Evolutionary conservation across 1,139 yeast genomes (phyloP), one percentile per base, ranked within the genome.

Genomic region (Taphrina confusa): DNA sequence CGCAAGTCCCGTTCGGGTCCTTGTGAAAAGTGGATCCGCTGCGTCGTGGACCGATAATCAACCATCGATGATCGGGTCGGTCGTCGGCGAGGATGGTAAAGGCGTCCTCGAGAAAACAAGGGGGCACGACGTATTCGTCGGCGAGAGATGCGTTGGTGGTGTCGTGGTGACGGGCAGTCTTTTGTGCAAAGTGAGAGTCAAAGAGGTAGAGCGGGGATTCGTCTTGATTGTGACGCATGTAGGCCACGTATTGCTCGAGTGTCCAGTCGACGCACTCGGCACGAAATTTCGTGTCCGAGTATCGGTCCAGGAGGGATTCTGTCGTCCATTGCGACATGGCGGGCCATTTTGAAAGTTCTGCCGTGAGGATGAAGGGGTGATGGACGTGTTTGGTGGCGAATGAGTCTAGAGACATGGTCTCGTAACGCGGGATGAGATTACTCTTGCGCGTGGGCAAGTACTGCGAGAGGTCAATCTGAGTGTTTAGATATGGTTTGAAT

Each of bases 21-120:
- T 90, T 89, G 71, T 90, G 97, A 72, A 89, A 90, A 0, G 95
- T 86, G 0, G 95, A 87, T 0, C 96, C 97, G 16, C 90, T 83
- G 55, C 95, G 73, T 25, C 75, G 76, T 0, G 95, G 89, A 0
- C 97, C 97, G 14, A 87, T 79, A 49, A 90, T 90, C 37, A 90
- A 75, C 97, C 97, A 90, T 9, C 94, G 82, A 71, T 86, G 86
- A 71, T 90, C 96, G 0, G 97, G 97, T 58, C 96, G 78, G 65
- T 87, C 84, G 14, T 69, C 65, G 0, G 71, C 71, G 3, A 73
- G 67, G 18, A 73, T 64, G 5, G 71, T 71, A 49, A 75, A 73
- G 37, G 65, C 69, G 62, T 74, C 76, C 62, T 63, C 68, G 57
- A 34, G 63, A 61, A 83, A 84, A 0, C 80, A 73, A 2, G 72